Percentiles rank a stretch among this genome's conserved stretches.
These are phyloP conservation scores for Diplotaxis tenuifolia DNA, from an alignment of 345 rosid genomes.

Conservation along the genomic window DNA sequence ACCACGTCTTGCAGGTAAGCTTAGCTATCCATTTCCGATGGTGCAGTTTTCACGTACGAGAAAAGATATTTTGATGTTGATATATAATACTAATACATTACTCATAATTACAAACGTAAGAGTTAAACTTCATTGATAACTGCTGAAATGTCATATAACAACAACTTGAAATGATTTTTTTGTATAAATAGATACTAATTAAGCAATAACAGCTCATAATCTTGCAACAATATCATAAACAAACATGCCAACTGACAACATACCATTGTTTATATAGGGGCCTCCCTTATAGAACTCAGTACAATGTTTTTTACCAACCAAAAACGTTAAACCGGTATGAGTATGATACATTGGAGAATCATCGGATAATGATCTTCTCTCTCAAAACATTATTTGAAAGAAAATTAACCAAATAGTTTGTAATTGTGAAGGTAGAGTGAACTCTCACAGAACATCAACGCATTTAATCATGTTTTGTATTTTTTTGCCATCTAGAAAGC, in stretches of 20 bases:
- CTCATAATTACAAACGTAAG: background rate
- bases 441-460: conserved; percentile 18
- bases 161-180: background rate
- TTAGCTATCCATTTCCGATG: conserved; percentile 23
- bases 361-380: conserved; percentile 5
- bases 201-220: too few relatives aligned
- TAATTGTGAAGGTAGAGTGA: background rate
- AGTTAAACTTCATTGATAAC: background rate
- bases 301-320: background rate
- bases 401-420: background rate
- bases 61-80: conserved; percentile 10
- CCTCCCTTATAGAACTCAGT: conserved; percentile 1
- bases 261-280: conserved; percentile 20
- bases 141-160: background rate
- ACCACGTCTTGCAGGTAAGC: conserved; percentile 27
- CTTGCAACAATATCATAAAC: background rate
- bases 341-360: conserved; percentile 13
- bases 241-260: conserved; percentile 7
- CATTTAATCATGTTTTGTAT: conserved; percentile 39
- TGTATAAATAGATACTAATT: background rate
- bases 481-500: too few relatives aligned
- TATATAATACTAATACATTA: background rate
- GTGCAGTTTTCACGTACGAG: conserved; percentile 22
- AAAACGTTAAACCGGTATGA: background rate
- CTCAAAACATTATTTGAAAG: conserved; percentile 1